A percentile compares a stretch with the other conserved stretches of the same genome.
These are phyloP conservation scores for Mycosarcoma maydis DNA, from an alignment of 1,284 basidiomycete genomes.

Conservation along the genomic window DNA sequence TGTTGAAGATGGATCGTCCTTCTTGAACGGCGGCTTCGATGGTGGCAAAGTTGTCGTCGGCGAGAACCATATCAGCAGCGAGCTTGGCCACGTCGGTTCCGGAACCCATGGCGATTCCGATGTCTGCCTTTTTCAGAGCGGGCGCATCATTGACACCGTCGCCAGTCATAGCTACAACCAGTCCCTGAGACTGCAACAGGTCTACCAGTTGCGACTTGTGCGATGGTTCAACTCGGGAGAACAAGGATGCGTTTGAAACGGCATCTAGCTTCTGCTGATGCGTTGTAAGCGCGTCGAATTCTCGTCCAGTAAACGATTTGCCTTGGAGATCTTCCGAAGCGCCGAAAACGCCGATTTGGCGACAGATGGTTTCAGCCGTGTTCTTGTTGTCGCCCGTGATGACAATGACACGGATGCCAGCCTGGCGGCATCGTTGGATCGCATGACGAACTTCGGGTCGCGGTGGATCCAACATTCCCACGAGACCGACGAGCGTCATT, in stretches of 20 bases:
- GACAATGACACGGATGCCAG: slow-evolving; percentile 94
- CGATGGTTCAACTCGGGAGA: slow-evolving; percentile 90
- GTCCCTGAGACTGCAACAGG: slow-evolving; percentile 86
- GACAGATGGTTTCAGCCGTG: slow-evolving; percentile 96
- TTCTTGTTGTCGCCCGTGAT: slow-evolving; percentile 99
- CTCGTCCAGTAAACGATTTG: slow-evolving; percentile 92
- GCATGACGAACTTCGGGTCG: slow-evolving; percentile 90
- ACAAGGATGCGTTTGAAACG: slow-evolving; percentile 86
- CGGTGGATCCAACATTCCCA: slow-evolving; percentile 98
- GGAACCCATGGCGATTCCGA: slow-evolving; percentile 69
- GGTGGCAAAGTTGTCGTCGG: slow-evolving; percentile 70
- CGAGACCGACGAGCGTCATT: slow-evolving; percentile 91
- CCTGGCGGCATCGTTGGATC: slow-evolving; percentile 87
- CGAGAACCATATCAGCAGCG: slow-evolving; percentile 69
- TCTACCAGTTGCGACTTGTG: slow-evolving; percentile 97
- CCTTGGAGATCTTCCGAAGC: slow-evolving; percentile 71
- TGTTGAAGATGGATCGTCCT: slow-evolving; percentile 96
- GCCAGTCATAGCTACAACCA: slow-evolving; percentile 91
- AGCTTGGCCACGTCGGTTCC: slow-evolving; percentile 69
- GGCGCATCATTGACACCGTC: slow-evolving; percentile 69
- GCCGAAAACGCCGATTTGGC: slow-evolving; percentile 89
- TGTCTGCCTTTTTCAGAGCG: slow-evolving; percentile 68
- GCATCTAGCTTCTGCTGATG: slow-evolving; percentile 81
- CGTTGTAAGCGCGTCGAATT: slow-evolving; percentile 82
- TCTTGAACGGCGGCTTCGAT: slow-evolving; percentile 75